Conservation (phyloP, 2,329 filamentous ascomycete species). For the Colletotrichum sojae region DNA sequence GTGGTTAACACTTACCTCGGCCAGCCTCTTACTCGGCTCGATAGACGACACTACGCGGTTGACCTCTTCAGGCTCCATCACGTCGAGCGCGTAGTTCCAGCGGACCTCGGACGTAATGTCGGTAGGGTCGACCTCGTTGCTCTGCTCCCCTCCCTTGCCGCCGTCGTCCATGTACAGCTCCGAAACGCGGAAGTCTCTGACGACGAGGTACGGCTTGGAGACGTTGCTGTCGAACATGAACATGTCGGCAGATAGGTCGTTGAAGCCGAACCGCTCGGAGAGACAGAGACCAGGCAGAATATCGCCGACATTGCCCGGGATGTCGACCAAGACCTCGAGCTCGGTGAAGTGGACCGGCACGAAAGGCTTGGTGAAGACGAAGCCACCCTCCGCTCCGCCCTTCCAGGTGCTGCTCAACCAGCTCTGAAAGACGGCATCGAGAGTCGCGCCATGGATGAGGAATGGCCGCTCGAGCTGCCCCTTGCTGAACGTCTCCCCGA, state of each 20-base stretch:
- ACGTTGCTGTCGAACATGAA: constrained; percentile 7
- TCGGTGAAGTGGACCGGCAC: neutral
- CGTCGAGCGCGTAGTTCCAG: constrained; percentile 9
- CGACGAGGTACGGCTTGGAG: constrained; percentile 1
- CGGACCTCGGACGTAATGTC: constrained; percentile 2
- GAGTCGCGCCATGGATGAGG: constrained; percentile 6
- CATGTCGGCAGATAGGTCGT: constrained; percentile 4
- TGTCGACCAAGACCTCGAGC: neutral
- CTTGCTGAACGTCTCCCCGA: constrained; percentile 8
- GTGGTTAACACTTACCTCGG: neutral
- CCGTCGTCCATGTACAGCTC: constrained; percentile 3
- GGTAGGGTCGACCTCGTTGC: neutral
- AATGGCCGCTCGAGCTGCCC: constrained; percentile 3
- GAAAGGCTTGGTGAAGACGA: neutral
- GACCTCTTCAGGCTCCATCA: constrained; percentile 10
- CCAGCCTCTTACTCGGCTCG: neutral
- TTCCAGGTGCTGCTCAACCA: neutral
- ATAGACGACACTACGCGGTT: neutral
- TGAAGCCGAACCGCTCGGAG: constrained; percentile 1
- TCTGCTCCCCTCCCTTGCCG: neutral
- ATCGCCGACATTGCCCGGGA: neutral
- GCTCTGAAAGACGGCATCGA: constrained; percentile 9
- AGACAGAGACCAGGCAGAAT: constrained; percentile 1
- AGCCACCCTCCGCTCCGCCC: no score
- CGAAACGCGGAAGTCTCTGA: constrained; percentile 11